Percentiles rank a stretch among this genome's conserved stretches.
Evolutionary conservation across 1,139 yeast species (phyloP).

Genomic region (Meyerozyma elateridarum): DNA sequence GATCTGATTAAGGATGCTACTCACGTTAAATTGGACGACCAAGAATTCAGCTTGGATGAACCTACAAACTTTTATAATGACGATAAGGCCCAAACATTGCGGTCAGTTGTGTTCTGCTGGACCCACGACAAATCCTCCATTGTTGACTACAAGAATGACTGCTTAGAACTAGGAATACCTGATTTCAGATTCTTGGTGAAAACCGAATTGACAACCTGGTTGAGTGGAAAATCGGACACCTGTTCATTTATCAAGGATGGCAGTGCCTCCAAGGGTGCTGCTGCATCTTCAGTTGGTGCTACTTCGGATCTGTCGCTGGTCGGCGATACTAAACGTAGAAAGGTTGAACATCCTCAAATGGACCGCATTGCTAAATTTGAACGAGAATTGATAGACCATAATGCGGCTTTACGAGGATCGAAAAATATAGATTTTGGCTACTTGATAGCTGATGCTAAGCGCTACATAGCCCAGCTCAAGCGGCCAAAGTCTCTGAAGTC

Average conservation of each 20-base stretch:
- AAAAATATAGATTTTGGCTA: constrained; percentile 71
- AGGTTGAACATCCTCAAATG: constrained; percentile 51
- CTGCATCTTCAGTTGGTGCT: constrained; percentile 7
- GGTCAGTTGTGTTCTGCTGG: constrained; percentile 79
- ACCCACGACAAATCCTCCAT: constrained; percentile 66
- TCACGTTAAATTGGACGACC: constrained; percentile 27
- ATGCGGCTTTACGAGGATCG: constrained; percentile 72
- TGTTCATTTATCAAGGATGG: constrained; percentile 44
- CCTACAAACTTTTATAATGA: constrained; percentile 58
- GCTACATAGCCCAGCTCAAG: constrained; percentile 54
- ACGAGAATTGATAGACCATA: constrained; percentile 69
- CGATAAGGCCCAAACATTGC: constrained; percentile 45
- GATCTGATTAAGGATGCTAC: constrained; percentile 31
- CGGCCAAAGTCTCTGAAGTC: constrained; percentile 21
- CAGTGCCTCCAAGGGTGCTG: constrained; percentile 7
- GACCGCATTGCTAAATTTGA: constrained; percentile 55
- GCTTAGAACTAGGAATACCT: constrained; percentile 58
- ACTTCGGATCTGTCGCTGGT: constrained; percentile 7
- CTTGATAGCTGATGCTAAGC: constrained; percentile 67
- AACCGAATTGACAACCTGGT: constrained; percentile 78
- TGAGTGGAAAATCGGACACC: constrained; percentile 59
- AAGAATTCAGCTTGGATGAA: constrained; percentile 31
- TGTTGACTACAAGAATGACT: constrained; percentile 75
- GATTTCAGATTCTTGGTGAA: constrained; percentile 83
- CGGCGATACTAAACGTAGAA: constrained; percentile 14